These are phyloP conservation scores for Neobulgaria alba DNA, from an alignment of 2,329 filamentous ascomycete genomes.

Conservation along the genomic window DNA sequence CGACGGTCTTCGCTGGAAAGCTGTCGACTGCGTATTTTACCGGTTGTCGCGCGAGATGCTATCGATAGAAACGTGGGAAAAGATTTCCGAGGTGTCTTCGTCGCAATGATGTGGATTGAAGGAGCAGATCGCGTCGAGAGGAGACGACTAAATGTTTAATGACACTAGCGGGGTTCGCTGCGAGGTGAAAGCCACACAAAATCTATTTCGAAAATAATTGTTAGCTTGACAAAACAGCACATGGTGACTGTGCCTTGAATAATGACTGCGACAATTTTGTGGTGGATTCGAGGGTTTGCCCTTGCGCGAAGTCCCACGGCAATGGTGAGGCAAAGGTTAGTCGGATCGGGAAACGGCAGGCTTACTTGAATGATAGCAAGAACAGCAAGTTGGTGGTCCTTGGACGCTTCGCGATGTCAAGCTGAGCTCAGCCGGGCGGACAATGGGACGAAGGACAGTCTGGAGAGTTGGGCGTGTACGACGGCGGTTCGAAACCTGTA, in stretches of 20 bases:
- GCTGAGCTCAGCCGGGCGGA: constrained; percentile 6
- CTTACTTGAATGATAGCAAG: constrained; percentile 12
- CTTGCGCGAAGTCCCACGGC: constrained; percentile 19
- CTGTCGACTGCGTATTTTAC: too few relatives aligned
- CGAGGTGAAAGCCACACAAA: constrained; percentile 14
- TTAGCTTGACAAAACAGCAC: constrained; percentile 13
- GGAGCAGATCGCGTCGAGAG: constrained; percentile 16
- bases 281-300: constrained; percentile 6
- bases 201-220: constrained; percentile 10
- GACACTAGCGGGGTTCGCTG: constrained; percentile 20
- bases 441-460: constrained; percentile 11
- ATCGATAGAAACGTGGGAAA: too few relatives aligned
- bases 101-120: constrained; percentile 14
- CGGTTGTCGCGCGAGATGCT: too few relatives aligned
- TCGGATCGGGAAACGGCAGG: constrained; percentile 6
- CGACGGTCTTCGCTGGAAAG: too few relatives aligned
- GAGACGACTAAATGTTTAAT: constrained; percentile 20
- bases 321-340: too few relatives aligned
- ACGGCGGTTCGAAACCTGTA: constrained; percentile 10
- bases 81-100: too few relatives aligned
- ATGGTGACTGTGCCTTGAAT: constrained; percentile 7
- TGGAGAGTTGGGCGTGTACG: constrained; percentile 16
- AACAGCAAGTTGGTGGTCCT: constrained; percentile 8
- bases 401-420: constrained; percentile 10
- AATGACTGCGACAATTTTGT: constrained; percentile 1